phyloP scores from a whole-genome alignment of 805 yeast species.

The Schwanniomyces polymorphus region DNA sequence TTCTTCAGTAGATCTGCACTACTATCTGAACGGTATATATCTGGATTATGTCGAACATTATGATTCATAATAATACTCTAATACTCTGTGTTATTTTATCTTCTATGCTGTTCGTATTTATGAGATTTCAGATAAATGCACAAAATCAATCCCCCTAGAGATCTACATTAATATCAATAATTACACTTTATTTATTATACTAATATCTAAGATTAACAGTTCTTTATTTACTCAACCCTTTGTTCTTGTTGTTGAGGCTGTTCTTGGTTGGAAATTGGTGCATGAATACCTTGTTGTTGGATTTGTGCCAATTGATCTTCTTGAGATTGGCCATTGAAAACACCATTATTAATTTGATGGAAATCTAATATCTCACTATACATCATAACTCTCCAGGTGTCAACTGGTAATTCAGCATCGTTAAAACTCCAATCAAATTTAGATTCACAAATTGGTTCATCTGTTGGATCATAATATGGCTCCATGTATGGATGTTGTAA shows the following conservation, averaged over 20 bases:
- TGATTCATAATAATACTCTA: background rate
- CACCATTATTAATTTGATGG: constrained; percentile 65
- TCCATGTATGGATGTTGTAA: constrained; percentile 87
- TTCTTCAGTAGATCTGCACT: constrained; percentile 14
- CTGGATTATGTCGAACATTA: background rate
- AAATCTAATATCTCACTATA: constrained; percentile 94
- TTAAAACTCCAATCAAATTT: constrained; percentile 98
- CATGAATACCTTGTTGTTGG: constrained; percentile 27
- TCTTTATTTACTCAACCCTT: constrained; percentile 10
- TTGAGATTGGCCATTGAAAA: constrained; percentile 9
- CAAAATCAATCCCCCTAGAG: background rate
- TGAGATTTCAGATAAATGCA: background rate
- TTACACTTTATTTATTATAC: background rate
- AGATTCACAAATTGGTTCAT: constrained; percentile 91
- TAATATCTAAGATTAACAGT: background rate
- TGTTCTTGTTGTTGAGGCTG: constrained; percentile 7
- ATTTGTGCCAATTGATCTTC: constrained; percentile 24
- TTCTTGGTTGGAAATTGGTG: constrained; percentile 12
- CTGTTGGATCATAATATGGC: constrained; percentile 96
- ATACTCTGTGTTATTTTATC: background rate
- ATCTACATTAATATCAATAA: background rate
- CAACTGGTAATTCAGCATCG: constrained; percentile 96
- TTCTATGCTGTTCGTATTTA: background rate
- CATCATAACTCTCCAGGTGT: constrained; percentile 99
- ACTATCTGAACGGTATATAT: background rate